Evolutionary conservation across 169 alveolate species (phyloP).

Genomic region (Plasmodium relictum): DNA sequence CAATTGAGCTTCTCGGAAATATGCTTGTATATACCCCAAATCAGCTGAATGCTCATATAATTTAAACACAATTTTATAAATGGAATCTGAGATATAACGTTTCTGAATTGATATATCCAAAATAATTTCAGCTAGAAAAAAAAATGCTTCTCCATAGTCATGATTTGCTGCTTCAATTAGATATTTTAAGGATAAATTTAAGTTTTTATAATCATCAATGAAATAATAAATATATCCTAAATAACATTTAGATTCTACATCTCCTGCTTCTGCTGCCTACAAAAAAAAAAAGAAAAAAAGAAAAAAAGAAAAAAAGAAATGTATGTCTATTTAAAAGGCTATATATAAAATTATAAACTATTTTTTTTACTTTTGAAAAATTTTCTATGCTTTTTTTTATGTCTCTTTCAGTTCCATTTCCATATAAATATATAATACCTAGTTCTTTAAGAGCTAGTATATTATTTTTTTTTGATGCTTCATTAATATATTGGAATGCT

Average conservation of each 20-base stretch:
- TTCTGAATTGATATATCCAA: constrained; percentile 48
- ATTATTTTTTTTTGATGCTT: constrained; percentile 75
- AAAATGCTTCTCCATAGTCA: constrained; percentile 76
- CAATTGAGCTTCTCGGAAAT: constrained; percentile 73
- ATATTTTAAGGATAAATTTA: constrained; percentile 47
- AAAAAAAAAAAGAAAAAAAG: background rate
- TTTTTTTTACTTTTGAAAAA: constrained; percentile 37
- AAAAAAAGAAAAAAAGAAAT: background rate
- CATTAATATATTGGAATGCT: constrained; percentile 64
- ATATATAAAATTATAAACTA: background rate
- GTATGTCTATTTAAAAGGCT: background rate
- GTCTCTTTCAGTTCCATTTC: constrained; percentile 45
- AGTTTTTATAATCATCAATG: constrained; percentile 35
- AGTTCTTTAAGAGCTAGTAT: constrained; percentile 58
- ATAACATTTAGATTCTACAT: constrained; percentile 75
- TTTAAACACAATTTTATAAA: constrained; percentile 53
- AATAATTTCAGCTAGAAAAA: constrained; percentile 74
- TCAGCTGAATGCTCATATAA: constrained; percentile 76
- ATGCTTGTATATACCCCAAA: constrained; percentile 76
- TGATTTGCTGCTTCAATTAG: constrained; percentile 75
- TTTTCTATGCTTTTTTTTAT: constrained; percentile 58
- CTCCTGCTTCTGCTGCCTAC: constrained; percentile 77
- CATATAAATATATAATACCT: constrained; percentile 69
- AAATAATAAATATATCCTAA: constrained; percentile 71
- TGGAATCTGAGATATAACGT: constrained; percentile 30